Evolutionary conservation across 1,139 yeast genomes (phyloP).

Genomic region (Yueomyces sp.): DNA sequence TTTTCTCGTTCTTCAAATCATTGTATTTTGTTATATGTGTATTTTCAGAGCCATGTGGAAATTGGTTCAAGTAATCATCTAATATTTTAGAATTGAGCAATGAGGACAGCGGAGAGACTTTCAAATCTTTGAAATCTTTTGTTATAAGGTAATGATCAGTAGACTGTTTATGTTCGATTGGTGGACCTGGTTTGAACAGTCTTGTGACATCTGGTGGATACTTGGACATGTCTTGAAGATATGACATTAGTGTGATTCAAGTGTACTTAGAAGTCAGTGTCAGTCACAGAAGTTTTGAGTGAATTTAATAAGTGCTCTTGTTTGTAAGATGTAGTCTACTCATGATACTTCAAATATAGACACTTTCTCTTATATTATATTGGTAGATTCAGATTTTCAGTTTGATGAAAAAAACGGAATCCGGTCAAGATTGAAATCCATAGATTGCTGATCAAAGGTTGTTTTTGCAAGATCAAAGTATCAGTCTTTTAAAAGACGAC

Average conservation of each 20-base stretch:
- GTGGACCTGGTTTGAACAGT: conserved; percentile 60
- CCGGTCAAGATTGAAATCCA: too few species aligned
- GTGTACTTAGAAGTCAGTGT: too few species aligned
- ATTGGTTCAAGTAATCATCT: conserved; percentile 8
- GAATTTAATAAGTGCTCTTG: too few species aligned
- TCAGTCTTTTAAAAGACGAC: too few species aligned
- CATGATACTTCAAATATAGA: too few species aligned
- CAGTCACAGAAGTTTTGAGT: too few species aligned
- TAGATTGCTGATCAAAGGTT: too few species aligned
- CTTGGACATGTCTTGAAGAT: conserved; percentile 25
- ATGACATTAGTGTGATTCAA: neutral
- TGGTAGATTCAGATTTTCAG: too few species aligned
- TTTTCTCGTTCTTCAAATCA: neutral
- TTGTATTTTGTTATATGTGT: conserved; percentile 15
- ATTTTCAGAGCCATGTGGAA: conserved; percentile 13
- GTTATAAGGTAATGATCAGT: conserved; percentile 41
- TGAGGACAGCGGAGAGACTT: conserved; percentile 39
- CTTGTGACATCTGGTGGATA: conserved; percentile 54
- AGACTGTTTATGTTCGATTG: conserved; percentile 43
- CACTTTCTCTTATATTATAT: too few species aligned
- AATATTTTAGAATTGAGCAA: conserved; percentile 4
- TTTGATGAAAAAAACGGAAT: too few species aligned
- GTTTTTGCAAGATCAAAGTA: too few species aligned
- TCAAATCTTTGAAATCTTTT: conserved; percentile 34
- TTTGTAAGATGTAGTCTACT: too few species aligned